phyloP scores from a whole-genome alignment of 192 early-diverging fungal genomes.

The Phycomyces blakesleeanus region DNA sequence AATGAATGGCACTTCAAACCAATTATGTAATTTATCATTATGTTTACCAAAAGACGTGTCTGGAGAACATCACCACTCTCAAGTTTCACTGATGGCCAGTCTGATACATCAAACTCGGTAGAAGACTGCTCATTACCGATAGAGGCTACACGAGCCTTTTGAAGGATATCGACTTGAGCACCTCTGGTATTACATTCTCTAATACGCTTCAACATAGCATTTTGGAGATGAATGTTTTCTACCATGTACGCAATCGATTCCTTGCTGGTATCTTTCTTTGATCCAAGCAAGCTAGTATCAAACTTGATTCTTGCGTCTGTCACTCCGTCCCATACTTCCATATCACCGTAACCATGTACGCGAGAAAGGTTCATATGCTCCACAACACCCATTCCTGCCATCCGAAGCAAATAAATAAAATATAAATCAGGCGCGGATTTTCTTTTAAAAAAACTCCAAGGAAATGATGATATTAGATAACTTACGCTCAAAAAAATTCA shows the following conservation, averaged over 20 bases:
- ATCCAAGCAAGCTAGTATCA: constrained; percentile 38
- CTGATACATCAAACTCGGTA: constrained; percentile 32
- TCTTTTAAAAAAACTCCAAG: neutral
- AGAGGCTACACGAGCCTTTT: constrained; percentile 59
- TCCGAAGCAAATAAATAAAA: constrained; percentile 10
- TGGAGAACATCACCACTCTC: constrained; percentile 59
- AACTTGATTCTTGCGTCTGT: constrained; percentile 64
- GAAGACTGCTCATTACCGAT: constrained; percentile 15
- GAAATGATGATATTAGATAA: neutral
- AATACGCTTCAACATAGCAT: constrained; percentile 57
- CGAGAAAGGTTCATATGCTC: constrained; percentile 54
- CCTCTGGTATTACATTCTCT: constrained; percentile 30
- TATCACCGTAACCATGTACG: constrained; percentile 60
- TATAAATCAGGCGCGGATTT: neutral
- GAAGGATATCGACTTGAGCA: constrained; percentile 58
- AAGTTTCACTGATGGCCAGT: constrained; percentile 77
- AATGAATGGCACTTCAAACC: too few species aligned
- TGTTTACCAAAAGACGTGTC: constrained; percentile 66
- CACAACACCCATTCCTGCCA: constrained; percentile 63
- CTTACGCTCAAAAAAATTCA: constrained; percentile 53
- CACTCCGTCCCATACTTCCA: constrained; percentile 80
- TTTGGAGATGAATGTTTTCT: constrained; percentile 81
- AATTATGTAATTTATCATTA: too few species aligned
- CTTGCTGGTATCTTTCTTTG: constrained; percentile 19
- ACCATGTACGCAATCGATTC: constrained; percentile 76